Percentiles rank a stretch among this genome's conserved stretches.
Evolutionary conservation across 164 flowering plant genomes (phyloP).

Genomic region (Buxus sempervirens): DNA sequence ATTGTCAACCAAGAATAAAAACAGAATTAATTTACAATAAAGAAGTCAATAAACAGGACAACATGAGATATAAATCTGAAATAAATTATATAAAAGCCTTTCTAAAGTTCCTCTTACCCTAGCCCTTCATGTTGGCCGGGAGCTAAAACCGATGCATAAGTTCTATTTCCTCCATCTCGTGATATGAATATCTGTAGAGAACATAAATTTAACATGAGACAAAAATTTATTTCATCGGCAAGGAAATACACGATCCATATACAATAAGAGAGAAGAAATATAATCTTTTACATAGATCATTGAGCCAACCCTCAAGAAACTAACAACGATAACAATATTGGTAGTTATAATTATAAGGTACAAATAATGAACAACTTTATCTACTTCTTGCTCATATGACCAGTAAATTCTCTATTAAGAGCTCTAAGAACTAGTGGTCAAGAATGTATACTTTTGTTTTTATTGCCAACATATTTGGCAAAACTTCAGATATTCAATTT

Average conservation of each 20-base stretch:
- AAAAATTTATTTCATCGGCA: not conserved
- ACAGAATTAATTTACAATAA: not conserved
- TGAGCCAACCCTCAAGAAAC: no score
- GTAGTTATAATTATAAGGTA: no score
- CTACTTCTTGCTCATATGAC: no score
- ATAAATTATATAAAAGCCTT: not conserved
- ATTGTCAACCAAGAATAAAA: not conserved
- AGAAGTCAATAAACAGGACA: not conserved
- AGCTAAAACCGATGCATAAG: constrained; percentile 87
- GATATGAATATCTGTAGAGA: constrained; percentile 86
- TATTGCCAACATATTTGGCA: no score
- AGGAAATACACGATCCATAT: not conserved
- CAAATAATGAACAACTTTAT: no score
- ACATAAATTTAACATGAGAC: constrained; percentile 1
- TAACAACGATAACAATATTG: no score
- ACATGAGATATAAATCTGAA: not conserved
- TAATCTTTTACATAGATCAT: not conserved
- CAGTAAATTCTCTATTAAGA: no score
- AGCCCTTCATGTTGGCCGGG: constrained; percentile 96
- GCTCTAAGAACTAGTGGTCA: no score
- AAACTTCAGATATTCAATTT: no score
- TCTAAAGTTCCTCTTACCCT: constrained; percentile 56
- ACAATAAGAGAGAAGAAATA: not conserved
- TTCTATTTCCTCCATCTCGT: constrained; percentile 86
- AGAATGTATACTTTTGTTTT: no score